Conservation (phyloP, 139 green algal species). For the Tetraselmis chui region DNA sequence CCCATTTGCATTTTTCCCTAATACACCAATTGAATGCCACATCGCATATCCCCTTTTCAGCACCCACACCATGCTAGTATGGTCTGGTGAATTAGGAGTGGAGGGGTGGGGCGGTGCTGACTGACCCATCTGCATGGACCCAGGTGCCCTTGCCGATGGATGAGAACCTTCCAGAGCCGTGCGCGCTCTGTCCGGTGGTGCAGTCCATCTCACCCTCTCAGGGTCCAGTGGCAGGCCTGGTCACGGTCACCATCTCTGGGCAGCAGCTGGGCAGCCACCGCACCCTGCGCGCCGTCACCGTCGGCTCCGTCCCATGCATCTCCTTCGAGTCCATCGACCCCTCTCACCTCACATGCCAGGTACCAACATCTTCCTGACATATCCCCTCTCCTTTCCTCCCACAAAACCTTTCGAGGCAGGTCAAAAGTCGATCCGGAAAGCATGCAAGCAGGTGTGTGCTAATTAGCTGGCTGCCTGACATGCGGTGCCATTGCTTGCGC, state of each 20-base stretch:
- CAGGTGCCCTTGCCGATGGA: not conserved
- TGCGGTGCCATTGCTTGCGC: too few relatives aligned
- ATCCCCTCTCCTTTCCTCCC: not conserved
- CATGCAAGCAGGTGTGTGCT: too few relatives aligned
- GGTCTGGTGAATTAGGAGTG: too few relatives aligned
- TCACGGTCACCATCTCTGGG: slow-evolving; percentile 11
- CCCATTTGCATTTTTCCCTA: too few relatives aligned
- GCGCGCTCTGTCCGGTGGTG: not conserved
- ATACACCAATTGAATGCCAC: too few relatives aligned
- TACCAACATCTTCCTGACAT: not conserved
- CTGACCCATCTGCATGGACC: too few relatives aligned
- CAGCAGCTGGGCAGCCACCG: slow-evolving; percentile 10
- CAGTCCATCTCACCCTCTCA: not conserved
- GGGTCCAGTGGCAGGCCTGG: not conserved
- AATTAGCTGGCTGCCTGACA: slow-evolving; percentile 14
- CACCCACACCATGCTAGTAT: too few relatives aligned
- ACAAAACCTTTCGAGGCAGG: too few relatives aligned
- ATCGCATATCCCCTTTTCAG: too few relatives aligned
- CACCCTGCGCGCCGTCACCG: slow-evolving; percentile 5
- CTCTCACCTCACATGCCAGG: slow-evolving; percentile 5
- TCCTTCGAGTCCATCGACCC: slow-evolving; percentile 3
- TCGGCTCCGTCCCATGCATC: slow-evolving; percentile 14
- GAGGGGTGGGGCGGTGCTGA: too few relatives aligned
- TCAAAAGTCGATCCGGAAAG: too few relatives aligned
- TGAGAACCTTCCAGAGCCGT: not conserved